phyloP scores from a whole-genome alignment of 805 yeast genomes.

The Metschnikowia hibisci region DNA sequence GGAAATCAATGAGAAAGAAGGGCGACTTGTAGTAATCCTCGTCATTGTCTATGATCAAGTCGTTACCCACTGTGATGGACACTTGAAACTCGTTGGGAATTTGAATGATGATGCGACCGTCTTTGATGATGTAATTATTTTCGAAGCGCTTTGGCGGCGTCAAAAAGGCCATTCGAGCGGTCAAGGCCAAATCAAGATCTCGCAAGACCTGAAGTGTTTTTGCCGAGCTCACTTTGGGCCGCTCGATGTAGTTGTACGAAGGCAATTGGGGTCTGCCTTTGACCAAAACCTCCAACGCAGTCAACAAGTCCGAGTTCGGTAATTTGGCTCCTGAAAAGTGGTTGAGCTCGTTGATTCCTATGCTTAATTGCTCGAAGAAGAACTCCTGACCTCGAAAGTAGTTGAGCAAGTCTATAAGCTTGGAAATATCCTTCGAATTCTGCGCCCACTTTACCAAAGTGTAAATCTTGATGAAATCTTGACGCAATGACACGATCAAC shows the following conservation, averaged over 20 bases:
- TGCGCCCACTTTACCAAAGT: conserved; percentile 88
- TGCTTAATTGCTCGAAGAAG: conserved; percentile 55
- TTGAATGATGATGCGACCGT: conserved; percentile 72
- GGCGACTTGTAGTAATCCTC: conserved; percentile 50
- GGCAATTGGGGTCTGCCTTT: conserved; percentile 75
- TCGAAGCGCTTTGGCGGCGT: conserved; percentile 64
- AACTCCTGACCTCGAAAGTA: conserved; percentile 83
- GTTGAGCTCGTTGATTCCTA: conserved; percentile 65
- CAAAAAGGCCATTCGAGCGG: conserved; percentile 69
- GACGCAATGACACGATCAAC: conserved; percentile 66
- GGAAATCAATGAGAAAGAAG: conserved; percentile 74
- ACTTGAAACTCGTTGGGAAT: conserved; percentile 62
- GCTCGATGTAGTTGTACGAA: conserved; percentile 53
- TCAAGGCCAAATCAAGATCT: conserved; percentile 67
- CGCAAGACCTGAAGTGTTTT: conserved; percentile 58
- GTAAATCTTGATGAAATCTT: conserved; percentile 78
- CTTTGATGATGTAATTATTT: conserved; percentile 53
- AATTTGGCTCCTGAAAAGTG: conserved; percentile 83
- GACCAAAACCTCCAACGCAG: conserved; percentile 80
- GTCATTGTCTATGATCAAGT: conserved; percentile 43
- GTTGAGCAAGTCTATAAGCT: conserved; percentile 78
- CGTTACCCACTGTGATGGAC: conserved; percentile 67
- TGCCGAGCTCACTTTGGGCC: conserved; percentile 47
- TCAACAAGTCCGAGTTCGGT: conserved; percentile 85
- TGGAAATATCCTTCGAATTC: conserved; percentile 64